Percentiles rank a stretch among this genome's conserved stretches.
Evolutionary conservation across 169 alveolate species (phyloP).

Genomic region (Cryptosporidium baileyi): DNA sequence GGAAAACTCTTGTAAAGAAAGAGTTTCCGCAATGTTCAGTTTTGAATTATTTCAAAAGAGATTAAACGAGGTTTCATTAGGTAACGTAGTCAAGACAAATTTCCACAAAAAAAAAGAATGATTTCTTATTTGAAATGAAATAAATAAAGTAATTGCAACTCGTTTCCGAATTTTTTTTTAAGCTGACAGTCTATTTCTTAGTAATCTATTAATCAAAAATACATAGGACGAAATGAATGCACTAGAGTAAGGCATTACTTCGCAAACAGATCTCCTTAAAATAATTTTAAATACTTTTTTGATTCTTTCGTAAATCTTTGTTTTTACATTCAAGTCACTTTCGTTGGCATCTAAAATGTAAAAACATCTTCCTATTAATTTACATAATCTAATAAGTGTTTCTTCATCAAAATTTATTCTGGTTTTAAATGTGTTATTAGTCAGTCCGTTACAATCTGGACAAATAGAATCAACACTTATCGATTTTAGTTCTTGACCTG

Average conservation of each 20-base stretch:
- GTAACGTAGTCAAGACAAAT: not conserved
- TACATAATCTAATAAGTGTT: not conserved
- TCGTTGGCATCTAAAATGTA: not conserved
- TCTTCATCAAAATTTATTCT: slow-evolving; percentile 42
- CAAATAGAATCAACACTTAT: not conserved
- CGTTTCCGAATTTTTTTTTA: not conserved
- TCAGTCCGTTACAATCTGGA: not conserved
- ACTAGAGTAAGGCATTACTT: slow-evolving; percentile 45
- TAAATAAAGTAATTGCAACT: not conserved
- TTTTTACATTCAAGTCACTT: not conserved
- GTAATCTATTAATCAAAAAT: not conserved
- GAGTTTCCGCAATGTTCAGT: slow-evolving; percentile 34
- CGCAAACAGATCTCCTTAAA: slow-evolving; percentile 39
- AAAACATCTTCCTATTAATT: slow-evolving; percentile 23
- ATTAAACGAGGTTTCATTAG: slow-evolving; percentile 12
- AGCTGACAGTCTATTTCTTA: not conserved
- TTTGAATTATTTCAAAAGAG: slow-evolving; percentile 18
- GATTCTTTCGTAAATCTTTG: not conserved
- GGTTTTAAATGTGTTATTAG: not conserved
- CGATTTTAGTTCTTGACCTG: slow-evolving; percentile 10
- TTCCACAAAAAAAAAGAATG: not conserved
- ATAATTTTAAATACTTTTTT: not conserved
- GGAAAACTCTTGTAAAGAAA: slow-evolving; percentile 40
- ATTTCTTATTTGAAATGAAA: not conserved
- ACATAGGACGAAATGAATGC: slow-evolving; percentile 17